Conservation (phyloP, 179 eudicot species). For the Patellifolia procumbens region DNA sequence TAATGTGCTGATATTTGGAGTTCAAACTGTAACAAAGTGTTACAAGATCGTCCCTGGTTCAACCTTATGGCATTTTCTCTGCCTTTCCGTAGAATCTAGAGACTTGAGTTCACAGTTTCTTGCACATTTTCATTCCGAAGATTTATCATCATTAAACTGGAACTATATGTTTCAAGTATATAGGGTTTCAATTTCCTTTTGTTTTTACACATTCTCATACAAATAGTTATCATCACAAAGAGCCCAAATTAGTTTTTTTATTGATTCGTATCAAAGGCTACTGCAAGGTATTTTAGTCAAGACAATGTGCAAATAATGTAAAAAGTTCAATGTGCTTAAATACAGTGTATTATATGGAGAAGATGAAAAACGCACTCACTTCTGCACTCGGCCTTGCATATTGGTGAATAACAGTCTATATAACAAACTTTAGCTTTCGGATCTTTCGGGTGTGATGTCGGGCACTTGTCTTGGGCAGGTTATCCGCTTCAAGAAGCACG, state of each 20-base stretch:
- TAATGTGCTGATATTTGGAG: not conserved
- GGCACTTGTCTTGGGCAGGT: slow-evolving; percentile 56
- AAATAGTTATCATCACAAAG: not conserved
- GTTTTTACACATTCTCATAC: not conserved
- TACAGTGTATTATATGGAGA: not conserved
- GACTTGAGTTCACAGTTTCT: no score
- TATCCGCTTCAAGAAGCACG: slow-evolving; percentile 42
- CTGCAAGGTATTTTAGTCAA: not conserved
- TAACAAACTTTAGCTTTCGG: slow-evolving; percentile 53
- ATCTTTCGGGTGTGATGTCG: slow-evolving; percentile 8
- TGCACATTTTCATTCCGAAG: no score
- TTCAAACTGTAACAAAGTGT: not conserved
- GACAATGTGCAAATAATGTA: not conserved
- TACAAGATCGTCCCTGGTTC: not conserved
- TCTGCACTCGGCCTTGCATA: slow-evolving; percentile 60
- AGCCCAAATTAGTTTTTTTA: not conserved
- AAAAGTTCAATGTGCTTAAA: not conserved
- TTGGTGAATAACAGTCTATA: slow-evolving; percentile 56
- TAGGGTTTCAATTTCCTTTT: not conserved
- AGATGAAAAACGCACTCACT: slow-evolving; percentile 28
- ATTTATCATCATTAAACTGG: no score
- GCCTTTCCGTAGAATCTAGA: not conserved
- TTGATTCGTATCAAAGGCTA: not conserved
- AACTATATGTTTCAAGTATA: no score
- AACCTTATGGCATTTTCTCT: not conserved